Evolutionary conservation across 768 basidiomycete genomes (phyloP).

Genomic region (Boletus subparvulus): DNA sequence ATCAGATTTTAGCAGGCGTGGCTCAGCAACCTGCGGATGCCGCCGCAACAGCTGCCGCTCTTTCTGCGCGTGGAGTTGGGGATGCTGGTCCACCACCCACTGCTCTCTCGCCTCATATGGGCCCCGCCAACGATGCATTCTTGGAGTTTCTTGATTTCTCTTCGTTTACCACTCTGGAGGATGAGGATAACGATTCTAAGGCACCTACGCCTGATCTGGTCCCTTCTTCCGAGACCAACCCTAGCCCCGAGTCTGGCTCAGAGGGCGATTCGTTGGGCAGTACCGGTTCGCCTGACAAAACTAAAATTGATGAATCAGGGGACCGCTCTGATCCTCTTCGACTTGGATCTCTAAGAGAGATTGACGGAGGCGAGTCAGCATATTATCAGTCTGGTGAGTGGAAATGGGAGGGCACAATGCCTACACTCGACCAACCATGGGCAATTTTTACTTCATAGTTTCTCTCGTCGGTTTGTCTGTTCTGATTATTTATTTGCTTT

Average conservation of each 20-base stretch:
- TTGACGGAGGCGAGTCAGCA: conserved; percentile 73
- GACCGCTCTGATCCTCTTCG: conserved; percentile 51
- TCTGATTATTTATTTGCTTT: conserved; percentile 41
- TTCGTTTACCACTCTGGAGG: conserved; percentile 48
- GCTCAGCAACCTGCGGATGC: conserved; percentile 38
- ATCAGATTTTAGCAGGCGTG: conserved; percentile 62
- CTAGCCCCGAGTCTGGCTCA: conserved; percentile 72
- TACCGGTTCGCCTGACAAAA: conserved; percentile 46
- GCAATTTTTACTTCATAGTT: conserved; percentile 52
- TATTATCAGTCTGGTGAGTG: conserved; percentile 58
- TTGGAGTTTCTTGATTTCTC: conserved; percentile 71
- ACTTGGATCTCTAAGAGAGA: conserved; percentile 62
- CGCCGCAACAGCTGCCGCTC: conserved; percentile 30
- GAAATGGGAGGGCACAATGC: conserved; percentile 76
- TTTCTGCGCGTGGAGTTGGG: conserved; percentile 26
- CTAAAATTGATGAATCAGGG: conserved; percentile 51
- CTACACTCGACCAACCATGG: conserved; percentile 67
- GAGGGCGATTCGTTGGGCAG: conserved; percentile 55
- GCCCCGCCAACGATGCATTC: conserved; percentile 35
- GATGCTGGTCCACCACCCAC: conserved; percentile 33
- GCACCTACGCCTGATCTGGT: conserved; percentile 75
- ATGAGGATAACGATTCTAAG: conserved; percentile 65
- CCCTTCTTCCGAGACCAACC: conserved; percentile 68
- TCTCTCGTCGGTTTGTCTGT: conserved; percentile 29
- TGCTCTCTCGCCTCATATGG: conserved; percentile 36